phyloP scores from a whole-genome alignment of 2,329 filamentous ascomycete genomes.

The Aspergillus terreus region DNA sequence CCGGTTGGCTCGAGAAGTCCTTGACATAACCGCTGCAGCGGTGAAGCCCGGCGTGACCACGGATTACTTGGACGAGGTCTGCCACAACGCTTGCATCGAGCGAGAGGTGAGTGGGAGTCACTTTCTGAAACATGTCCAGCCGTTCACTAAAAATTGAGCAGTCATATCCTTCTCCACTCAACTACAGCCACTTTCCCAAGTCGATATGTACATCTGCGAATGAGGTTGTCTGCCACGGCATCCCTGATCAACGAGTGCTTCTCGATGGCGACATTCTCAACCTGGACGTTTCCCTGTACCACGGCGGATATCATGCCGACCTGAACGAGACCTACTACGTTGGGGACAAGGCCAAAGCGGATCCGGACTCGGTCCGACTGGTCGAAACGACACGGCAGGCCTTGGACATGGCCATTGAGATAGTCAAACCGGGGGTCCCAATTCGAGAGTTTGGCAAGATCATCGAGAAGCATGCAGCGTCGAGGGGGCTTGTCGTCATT shows the following conservation, averaged over 20 bases:
- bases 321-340: slow-evolving; percentile 96
- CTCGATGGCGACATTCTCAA: slow-evolving; percentile 90
- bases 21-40: slow-evolving; percentile 79
- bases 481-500: slow-evolving; percentile 73
- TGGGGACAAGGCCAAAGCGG: slow-evolving; percentile 72
- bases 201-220: slow-evolving; percentile 90
- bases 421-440: slow-evolving; percentile 81
- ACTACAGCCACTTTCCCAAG: slow-evolving; percentile 91
- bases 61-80: slow-evolving; percentile 83
- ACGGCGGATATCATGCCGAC: slow-evolving; percentile 86
- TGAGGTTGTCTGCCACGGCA: slow-evolving; percentile 94
- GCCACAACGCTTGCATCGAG: slow-evolving; percentile 86
- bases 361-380: slow-evolving; percentile 77
- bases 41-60: slow-evolving; percentile 81
- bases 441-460: slow-evolving; percentile 85
- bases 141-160: slow-evolving; percentile 32
- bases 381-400: slow-evolving; percentile 82
- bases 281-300: slow-evolving; percentile 86
- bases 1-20: slow-evolving; percentile 73
- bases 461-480: slow-evolving; percentile 86
- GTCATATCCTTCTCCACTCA: slow-evolving; percentile 89
- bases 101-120: slow-evolving; percentile 57
- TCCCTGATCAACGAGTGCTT: slow-evolving; percentile 78
- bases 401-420: slow-evolving; percentile 75
- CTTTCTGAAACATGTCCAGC: neutral